phyloP scores from a whole-genome alignment of 495 filamentous ascomycete species.

The Oidiodendron maius region DNA sequence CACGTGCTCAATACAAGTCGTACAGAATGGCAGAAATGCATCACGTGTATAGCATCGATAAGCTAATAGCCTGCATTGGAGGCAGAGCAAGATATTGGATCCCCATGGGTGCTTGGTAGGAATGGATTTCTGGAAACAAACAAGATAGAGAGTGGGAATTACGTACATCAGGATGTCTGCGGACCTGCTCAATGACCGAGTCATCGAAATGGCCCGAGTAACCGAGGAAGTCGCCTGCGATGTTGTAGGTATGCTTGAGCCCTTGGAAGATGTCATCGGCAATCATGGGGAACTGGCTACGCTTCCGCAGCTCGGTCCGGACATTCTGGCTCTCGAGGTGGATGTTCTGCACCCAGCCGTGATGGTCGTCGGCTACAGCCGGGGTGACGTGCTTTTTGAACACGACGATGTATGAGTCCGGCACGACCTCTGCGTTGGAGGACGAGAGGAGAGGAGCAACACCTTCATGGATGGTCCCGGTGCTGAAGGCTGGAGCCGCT shows the following conservation, averaged over 20 bases:
- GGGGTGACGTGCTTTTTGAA: constrained; percentile 92
- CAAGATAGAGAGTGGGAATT: constrained; percentile 3
- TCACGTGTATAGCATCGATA: constrained; percentile 11
- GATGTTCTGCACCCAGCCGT: constrained; percentile 87
- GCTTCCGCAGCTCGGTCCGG: constrained; percentile 81
- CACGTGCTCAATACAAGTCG: constrained; percentile 3
- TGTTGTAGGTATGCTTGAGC: constrained; percentile 92
- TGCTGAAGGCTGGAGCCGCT: constrained; percentile 68
- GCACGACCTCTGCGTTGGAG: constrained; percentile 62
- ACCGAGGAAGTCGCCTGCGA: constrained; percentile 74
- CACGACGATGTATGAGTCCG: constrained; percentile 93
- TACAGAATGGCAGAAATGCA: neutral
- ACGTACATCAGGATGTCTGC: constrained; percentile 96
- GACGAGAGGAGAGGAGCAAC: constrained; percentile 86
- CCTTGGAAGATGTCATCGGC: constrained; percentile 69
- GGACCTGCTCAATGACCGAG: constrained; percentile 84
- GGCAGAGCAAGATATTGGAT: neutral
- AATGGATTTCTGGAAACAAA: neutral
- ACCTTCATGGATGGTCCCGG: constrained; percentile 77
- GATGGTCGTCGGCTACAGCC: constrained; percentile 64
- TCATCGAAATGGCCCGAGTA: constrained; percentile 98
- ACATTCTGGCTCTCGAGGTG: constrained; percentile 53
- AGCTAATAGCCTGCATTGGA: neutral
- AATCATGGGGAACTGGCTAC: constrained; percentile 71
- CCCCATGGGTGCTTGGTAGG: neutral